Evolutionary conservation across 2,329 filamentous ascomycete genomes (phyloP), one percentile per base, ranked within the genome.

Genomic region (Trichoderma atrobrunneum): DNA sequence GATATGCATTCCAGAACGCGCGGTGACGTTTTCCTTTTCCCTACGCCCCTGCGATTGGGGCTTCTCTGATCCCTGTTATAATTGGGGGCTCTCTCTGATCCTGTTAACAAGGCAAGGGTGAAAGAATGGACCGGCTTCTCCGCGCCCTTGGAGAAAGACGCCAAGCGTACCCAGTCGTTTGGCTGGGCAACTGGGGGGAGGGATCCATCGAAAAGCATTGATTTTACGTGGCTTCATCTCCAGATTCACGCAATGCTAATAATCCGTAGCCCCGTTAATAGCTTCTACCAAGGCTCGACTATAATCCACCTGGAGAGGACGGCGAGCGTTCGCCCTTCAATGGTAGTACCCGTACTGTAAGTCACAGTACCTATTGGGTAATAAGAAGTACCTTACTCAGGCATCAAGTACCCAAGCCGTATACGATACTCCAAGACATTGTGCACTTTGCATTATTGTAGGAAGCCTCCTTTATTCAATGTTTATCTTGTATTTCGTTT

Each of bases 401-500:
- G n/a, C n/a, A 54, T 24, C 48, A 54, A 54, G 48, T 24, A 54
- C 48, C n/a, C 18, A 14, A 14, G 28, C 34, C 6, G 34, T 16
- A 16, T 16, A 5, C 14, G 34, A 12, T 36, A 36, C 14, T 36
- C 11, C 6, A 8, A 7, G 10, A 11, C 39, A 43, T 32, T n/a
- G 26, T 21, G 16, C 28, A 28, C 11, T 3, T 12, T 21, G 18
- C 26, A 60, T 21, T 32, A 16, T 59, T 10, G 3, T 12, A 59
- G 10, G 2, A 3, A 59, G 10, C 12, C 11, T 26, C 30, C 28
- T 48, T 60, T 43, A 48, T 68, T 16, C 18, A 18, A 48, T 68
- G 21, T 61, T 28, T 43, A 16, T 67, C 12, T 54, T 70, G 51
- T 54, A 70, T 54, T 70, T 62, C 66, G 66, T 70, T 70, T 70